Evolutionary conservation across 768 basidiomycete species (phyloP).

Genomic region (Pleurotus salmoneostramineus): DNA sequence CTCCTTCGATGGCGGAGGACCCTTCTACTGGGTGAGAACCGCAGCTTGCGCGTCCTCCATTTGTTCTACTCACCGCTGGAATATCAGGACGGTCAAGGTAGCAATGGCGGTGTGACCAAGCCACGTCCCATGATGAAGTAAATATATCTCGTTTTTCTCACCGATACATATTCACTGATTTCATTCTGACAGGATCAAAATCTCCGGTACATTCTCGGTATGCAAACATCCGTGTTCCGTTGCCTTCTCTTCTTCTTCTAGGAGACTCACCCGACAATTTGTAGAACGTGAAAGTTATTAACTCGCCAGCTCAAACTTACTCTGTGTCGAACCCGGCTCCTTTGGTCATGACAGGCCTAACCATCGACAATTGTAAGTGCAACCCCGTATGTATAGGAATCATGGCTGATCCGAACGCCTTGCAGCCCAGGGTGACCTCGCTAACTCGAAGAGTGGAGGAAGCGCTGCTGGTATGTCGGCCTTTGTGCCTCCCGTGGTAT

Average conservation of each 20-base stretch:
- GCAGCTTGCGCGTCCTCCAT: not conserved
- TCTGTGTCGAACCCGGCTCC: slow-evolving; percentile 35
- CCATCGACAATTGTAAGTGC: slow-evolving; percentile 57
- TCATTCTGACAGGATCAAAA: slow-evolving; percentile 24
- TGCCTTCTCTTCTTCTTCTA: slow-evolving; percentile 12
- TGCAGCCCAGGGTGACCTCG: slow-evolving; percentile 45
- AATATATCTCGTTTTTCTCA: not conserved
- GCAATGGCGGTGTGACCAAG: slow-evolving; percentile 32
- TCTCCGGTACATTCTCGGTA: slow-evolving; percentile 32
- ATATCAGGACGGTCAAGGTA: slow-evolving; percentile 33
- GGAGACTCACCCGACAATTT: slow-evolving; percentile 16
- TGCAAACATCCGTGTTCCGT: not conserved
- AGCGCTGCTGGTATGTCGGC: slow-evolving; percentile 30
- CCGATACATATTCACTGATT: not conserved
- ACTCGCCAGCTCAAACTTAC: slow-evolving; percentile 35
- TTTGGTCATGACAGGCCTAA: slow-evolving; percentile 38
- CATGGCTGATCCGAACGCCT: not conserved
- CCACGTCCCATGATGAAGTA: slow-evolving; percentile 44
- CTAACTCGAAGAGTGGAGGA: slow-evolving; percentile 49
- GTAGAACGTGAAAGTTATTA: slow-evolving; percentile 34
- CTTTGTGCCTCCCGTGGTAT: not conserved
- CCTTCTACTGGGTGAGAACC: slow-evolving; percentile 34
- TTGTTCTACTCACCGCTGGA: not conserved
- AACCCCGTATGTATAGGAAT: no score
- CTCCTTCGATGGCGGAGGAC: slow-evolving; percentile 38